A percentile compares a stretch with the other conserved stretches of the same genome.
phyloP scores from a whole-genome alignment of 768 basidiomycete genomes.

The Macrolepiota dolichaula region DNA sequence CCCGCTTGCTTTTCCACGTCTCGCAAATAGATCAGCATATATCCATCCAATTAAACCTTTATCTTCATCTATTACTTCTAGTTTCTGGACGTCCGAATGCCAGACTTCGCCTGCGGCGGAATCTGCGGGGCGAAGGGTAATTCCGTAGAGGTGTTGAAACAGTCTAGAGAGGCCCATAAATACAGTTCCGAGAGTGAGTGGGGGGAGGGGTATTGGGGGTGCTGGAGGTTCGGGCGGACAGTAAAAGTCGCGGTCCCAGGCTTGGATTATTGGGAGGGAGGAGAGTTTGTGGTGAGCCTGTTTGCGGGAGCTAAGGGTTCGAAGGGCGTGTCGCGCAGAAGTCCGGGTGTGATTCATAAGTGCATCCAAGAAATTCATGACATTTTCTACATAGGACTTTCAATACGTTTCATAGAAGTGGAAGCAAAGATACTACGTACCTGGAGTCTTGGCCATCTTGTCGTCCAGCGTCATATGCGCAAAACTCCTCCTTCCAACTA shows the following conservation, averaged over 20 bases:
- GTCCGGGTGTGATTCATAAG: constrained; percentile 79
- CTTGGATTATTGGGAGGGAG: constrained; percentile 65
- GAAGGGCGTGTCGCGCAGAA: constrained; percentile 71
- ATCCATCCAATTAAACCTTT: constrained; percentile 90
- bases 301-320: constrained; percentile 65
- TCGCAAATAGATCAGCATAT: constrained; percentile 87
- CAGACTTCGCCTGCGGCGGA: constrained; percentile 80
- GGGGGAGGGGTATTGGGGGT: constrained; percentile 68
- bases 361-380: constrained; percentile 79
- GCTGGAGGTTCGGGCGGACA: constrained; percentile 76
- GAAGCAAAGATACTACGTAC: constrained; percentile 33
- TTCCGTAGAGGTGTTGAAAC: constrained; percentile 84
- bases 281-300: constrained; percentile 63
- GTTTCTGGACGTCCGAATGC: constrained; percentile 84
- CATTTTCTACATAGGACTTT: constrained; percentile 57
- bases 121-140: constrained; percentile 71
- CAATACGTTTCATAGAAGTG: neutral
- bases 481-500: constrained; percentile 85
- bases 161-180: constrained; percentile 90
- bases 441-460: constrained; percentile 97
- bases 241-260: constrained; percentile 98
- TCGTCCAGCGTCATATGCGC: constrained; percentile 85
- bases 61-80: constrained; percentile 90
- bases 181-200: constrained; percentile 84
- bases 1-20: constrained; percentile 82